Evolutionary conservation across 306 rosid genomes (phyloP).

Genomic region (Mimosa pudica): DNA sequence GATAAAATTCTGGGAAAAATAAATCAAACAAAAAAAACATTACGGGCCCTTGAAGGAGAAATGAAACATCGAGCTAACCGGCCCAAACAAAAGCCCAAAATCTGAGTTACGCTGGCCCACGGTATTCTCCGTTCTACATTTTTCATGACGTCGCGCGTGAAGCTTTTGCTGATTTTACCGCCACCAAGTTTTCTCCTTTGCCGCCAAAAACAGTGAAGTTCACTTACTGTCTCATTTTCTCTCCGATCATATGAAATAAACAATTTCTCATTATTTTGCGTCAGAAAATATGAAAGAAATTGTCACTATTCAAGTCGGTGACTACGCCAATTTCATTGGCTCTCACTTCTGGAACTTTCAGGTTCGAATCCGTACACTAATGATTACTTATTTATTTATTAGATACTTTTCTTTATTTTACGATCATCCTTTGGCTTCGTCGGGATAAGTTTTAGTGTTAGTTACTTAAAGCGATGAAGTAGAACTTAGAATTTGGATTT

Average conservation of each 20-base stretch:
- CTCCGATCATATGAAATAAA: constrained; percentile 16
- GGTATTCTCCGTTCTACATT: not conserved
- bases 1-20: too few relatives aligned
- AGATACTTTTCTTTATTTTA: not conserved
- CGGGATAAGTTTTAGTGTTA: not conserved
- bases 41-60: not conserved
- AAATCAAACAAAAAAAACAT: not conserved
- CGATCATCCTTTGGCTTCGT: not conserved
- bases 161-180: not conserved
- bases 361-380: constrained; percentile 44
- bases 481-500: not conserved
- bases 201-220: constrained; percentile 30
- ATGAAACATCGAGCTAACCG: not conserved
- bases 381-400: not conserved
- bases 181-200: not conserved
- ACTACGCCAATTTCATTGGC: constrained; percentile 79
- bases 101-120: not conserved
- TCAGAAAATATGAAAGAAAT: constrained; percentile 70
- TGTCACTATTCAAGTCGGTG: constrained; percentile 82
- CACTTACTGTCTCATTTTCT: not conserved
- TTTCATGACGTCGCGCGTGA: not conserved
- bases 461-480: not conserved
- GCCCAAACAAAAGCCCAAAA: not conserved
- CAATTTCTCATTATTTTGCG: constrained; percentile 2
- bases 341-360: constrained; percentile 99